Evolutionary conservation across 163 green algal species (phyloP), one percentile per base, ranked within the genome.

Genomic region (Chlamydomonas reinhardtii): DNA sequence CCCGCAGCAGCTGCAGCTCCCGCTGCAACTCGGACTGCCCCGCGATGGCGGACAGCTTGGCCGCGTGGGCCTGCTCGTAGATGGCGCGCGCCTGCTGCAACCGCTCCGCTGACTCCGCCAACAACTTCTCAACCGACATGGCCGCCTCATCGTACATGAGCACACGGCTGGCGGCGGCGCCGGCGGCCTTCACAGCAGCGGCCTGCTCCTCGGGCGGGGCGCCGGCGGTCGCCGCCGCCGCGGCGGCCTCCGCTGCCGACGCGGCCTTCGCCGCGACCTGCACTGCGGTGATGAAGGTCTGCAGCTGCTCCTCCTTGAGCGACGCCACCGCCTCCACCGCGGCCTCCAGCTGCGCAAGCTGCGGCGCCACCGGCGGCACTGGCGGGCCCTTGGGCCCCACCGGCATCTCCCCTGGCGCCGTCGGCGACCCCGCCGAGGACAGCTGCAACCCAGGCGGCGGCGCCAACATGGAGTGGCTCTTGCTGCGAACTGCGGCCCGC

Each of bases 1-100:
- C 80, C 6, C 35, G 35, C 34, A 86, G 80, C 69, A 79, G 69
- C 54, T 52, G 16, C 34, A 79, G 32, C 80, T 86, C 54, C 29
- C 31, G 17, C 2, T n/a, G 16, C 19, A 65, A 27, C 12, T 86
- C 80, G 5, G 27, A 0, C 11, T 48, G 29, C 8, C 34, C 56
- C 15, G 54, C 32, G 19, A 86, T 72, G 34, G 70, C 64, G 9
- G 56, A 59, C 69, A 86, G 17, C 35, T 65, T 65, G 16, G 70
- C 70, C 8, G 29, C 71, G 70, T 86, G 80, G 16, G 56, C 80
- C 0, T 19, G 11, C 35, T 27, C 32, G 70, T 86, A 86, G 12
- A 31, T 19, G 1, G 64, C 54, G n/a, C 32, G 35, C 31, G 80
- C 56, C 8, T 32, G 35, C 27, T 59, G 25, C 56, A 86, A 56